phyloP scores from a whole-genome alignment of 163 green algal species.

The Scenedesmus sp. region DNA sequence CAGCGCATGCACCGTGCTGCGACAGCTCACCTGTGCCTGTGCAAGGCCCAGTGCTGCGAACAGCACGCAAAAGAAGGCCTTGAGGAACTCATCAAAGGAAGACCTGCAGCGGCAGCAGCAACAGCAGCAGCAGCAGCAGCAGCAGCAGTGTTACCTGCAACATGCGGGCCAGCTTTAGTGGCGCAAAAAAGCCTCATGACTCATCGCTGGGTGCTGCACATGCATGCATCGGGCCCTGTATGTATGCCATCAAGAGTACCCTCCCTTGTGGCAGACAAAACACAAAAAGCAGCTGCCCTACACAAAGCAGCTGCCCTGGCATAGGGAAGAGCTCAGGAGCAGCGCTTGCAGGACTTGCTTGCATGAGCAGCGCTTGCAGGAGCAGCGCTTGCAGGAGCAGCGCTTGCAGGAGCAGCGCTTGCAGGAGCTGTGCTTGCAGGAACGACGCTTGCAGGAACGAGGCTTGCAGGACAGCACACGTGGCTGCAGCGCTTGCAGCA shows the following conservation, averaged over 20 bases:
- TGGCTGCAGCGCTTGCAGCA: neutral
- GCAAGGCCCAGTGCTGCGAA: slow-evolving; percentile 76
- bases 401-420: too few species aligned
- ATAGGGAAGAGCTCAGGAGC: too few species aligned
- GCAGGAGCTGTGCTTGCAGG: too few species aligned
- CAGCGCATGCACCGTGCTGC: neutral
- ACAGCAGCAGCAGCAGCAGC: neutral
- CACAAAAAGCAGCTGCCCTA: too few species aligned
- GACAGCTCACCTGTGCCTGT: slow-evolving; percentile 54
- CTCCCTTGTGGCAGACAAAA: too few species aligned
- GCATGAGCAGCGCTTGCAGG: too few species aligned
- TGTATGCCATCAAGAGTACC: too few species aligned
- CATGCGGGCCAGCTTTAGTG: neutral
- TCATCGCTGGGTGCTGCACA: neutral
- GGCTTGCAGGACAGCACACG: neutral
- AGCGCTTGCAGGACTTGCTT: too few species aligned
- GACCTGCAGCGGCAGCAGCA: neutral
- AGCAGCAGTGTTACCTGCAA: neutral
- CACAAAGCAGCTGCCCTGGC: too few species aligned
- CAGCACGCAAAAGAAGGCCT: slow-evolving; percentile 86
- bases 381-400: too few species aligned
- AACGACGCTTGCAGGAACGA: too few species aligned
- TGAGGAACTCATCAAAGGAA: slow-evolving; percentile 53
- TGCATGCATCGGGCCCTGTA: too few species aligned
- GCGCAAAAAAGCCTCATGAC: neutral